phyloP scores from a whole-genome alignment of 495 filamentous ascomycete species.

The Pseudotulostoma volvatum region DNA sequence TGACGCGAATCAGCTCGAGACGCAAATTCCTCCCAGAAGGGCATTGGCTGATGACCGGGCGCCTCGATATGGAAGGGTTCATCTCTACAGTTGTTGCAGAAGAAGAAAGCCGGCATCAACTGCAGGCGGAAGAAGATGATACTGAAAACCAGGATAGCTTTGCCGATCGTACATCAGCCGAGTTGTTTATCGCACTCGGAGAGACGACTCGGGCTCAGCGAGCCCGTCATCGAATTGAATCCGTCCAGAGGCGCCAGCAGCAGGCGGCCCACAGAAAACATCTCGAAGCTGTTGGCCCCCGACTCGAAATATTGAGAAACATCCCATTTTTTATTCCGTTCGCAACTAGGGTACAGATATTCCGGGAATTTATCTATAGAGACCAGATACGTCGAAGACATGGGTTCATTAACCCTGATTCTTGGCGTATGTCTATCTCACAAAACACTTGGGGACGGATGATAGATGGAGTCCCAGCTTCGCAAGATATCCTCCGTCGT shows the following conservation, averaged over 20 bases:
- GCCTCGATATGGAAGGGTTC: slow-evolving; percentile 84
- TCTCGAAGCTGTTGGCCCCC: slow-evolving; percentile 60
- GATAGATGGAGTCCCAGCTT: slow-evolving; percentile 16
- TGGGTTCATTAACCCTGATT: slow-evolving; percentile 62
- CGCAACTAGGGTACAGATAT: slow-evolving; percentile 78
- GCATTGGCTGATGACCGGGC: slow-evolving; percentile 90
- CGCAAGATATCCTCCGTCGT: slow-evolving; percentile 38
- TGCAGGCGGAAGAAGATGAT: slow-evolving; percentile 42
- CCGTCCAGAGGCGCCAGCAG: slow-evolving; percentile 42
- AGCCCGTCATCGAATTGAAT: slow-evolving; percentile 31
- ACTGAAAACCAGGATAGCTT: slow-evolving; percentile 21
- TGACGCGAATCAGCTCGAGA: slow-evolving; percentile 39
- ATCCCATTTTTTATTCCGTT: slow-evolving; percentile 98
- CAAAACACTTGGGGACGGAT: slow-evolving; percentile 22
- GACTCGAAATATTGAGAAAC: slow-evolving; percentile 79
- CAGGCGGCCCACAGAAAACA: slow-evolving; percentile 48
- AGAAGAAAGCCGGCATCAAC: slow-evolving; percentile 61
- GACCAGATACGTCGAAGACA: slow-evolving; percentile 65
- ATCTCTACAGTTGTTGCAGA: slow-evolving; percentile 75
- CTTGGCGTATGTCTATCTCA: slow-evolving; percentile 53
- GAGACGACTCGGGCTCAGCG: slow-evolving; percentile 36
- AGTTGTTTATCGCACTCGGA: slow-evolving; percentile 5
- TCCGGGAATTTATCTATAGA: slow-evolving; percentile 72
- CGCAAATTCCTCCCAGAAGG: slow-evolving; percentile 62
- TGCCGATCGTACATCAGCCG: too few species aligned